phyloP scores from a whole-genome alignment of 2,329 filamentous ascomycete species.

The Monosporascus cannonballus region DNA sequence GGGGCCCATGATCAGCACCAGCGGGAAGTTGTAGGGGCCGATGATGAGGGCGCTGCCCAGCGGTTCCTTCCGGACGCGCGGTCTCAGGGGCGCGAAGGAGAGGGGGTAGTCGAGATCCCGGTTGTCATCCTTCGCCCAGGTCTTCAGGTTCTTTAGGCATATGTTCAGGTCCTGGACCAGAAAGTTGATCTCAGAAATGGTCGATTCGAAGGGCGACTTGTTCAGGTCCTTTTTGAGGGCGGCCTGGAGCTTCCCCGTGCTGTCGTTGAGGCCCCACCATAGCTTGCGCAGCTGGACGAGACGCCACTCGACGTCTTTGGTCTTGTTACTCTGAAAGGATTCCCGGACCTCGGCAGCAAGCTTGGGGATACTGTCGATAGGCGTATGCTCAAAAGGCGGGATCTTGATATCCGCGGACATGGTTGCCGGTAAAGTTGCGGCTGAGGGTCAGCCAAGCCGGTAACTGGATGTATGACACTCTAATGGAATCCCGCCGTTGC shows the following conservation, averaged over 20 bases:
- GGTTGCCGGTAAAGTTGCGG: constrained; percentile 3
- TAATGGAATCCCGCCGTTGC: background rate
- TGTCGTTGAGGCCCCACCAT: constrained; percentile 87
- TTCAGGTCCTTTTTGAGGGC: constrained; percentile 72
- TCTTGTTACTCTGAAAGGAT: constrained; percentile 74
- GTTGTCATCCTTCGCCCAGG: constrained; percentile 78
- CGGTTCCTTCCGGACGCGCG: constrained; percentile 80
- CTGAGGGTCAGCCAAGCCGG: background rate
- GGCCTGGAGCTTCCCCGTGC: constrained; percentile 63
- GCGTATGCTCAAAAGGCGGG: constrained; percentile 51
- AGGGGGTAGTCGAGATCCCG: constrained; percentile 60
- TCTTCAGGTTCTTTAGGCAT: constrained; percentile 68
- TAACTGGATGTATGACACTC: background rate
- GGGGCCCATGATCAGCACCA: constrained; percentile 73
- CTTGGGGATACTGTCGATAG: constrained; percentile 59
- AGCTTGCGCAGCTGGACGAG: constrained; percentile 84
- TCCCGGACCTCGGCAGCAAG: constrained; percentile 55
- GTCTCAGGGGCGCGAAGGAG: constrained; percentile 61
- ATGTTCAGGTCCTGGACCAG: constrained; percentile 75
- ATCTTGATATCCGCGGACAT: constrained; percentile 39
- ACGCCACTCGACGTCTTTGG: constrained; percentile 75
- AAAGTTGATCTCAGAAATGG: constrained; percentile 71
- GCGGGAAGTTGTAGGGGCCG: constrained; percentile 89
- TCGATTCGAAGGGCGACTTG: constrained; percentile 71
- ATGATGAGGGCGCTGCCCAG: constrained; percentile 79